A percentile compares a stretch with the other conserved stretches of the same genome.
Conservation (phyloP, 768 basidiomycete genomes). For the Russula compacta region DNA sequence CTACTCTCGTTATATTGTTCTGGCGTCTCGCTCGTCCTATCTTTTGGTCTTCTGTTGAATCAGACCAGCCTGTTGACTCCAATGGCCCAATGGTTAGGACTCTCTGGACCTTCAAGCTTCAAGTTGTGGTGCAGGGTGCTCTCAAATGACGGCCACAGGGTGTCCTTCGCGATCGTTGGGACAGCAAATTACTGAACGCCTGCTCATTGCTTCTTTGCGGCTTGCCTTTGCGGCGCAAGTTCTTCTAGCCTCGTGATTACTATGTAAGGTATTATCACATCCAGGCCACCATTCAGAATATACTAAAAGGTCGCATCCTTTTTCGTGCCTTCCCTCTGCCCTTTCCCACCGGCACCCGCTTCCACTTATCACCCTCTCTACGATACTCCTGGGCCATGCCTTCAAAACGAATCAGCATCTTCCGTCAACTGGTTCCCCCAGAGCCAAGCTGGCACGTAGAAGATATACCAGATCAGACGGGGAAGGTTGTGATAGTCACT, state of each 20-base stretch:
- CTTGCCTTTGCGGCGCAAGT: too few relatives aligned
- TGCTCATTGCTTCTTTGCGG: not conserved
- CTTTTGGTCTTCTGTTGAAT: not conserved
- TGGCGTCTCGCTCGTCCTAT: not conserved
- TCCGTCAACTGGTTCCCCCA: conserved; percentile 8
- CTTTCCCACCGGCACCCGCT: not conserved
- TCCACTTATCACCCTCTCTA: not conserved
- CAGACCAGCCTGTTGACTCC: too few relatives aligned
- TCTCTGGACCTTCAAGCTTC: too few relatives aligned
- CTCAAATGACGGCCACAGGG: not conserved
- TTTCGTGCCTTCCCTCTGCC: not conserved
- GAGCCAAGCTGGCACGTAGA: conserved; percentile 9
- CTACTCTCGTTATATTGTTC: not conserved
- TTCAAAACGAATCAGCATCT: not conserved
- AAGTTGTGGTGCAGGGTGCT: not conserved
- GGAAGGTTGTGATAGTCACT: conserved; percentile 10
- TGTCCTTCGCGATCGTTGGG: not conserved
- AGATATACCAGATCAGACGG: conserved; percentile 12
- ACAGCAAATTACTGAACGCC: not conserved
- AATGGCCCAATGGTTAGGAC: not conserved
- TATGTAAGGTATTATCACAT: not conserved
- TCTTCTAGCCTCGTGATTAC: not conserved
- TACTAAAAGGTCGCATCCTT: not conserved
- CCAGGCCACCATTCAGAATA: not conserved
- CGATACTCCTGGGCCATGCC: not conserved